phyloP scores from a whole-genome alignment of 2,329 filamentous ascomycete genomes.

The Aspergillus flavus region DNA sequence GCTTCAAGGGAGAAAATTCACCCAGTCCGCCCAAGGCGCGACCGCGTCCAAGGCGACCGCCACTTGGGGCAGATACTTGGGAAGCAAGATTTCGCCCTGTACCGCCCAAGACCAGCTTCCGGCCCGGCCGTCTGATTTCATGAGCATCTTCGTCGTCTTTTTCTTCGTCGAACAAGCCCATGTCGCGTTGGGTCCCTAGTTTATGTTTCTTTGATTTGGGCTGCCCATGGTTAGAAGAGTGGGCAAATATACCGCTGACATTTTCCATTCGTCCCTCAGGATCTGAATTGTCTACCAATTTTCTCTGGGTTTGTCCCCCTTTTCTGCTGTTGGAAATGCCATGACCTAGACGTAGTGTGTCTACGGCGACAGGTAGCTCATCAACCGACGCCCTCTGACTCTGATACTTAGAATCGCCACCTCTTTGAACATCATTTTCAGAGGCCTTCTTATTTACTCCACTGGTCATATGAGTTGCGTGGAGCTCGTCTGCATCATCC shows the following conservation, averaged over 20 bases:
- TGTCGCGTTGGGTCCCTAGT: conserved; percentile 62
- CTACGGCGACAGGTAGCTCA: background rate
- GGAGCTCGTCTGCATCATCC: conserved; percentile 29
- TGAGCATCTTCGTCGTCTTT: conserved; percentile 48
- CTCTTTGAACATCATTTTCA: background rate
- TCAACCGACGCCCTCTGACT: background rate
- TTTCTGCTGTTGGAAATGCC: conserved; percentile 1
- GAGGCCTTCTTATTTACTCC: background rate
- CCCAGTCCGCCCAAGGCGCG: conserved; percentile 52
- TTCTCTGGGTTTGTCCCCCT: conserved; percentile 19
- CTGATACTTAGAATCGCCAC: background rate
- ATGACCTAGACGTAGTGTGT: conserved; percentile 3
- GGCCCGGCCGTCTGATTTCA: conserved; percentile 28
- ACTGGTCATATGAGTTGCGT: conserved; percentile 15
- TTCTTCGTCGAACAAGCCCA: conserved; percentile 71
- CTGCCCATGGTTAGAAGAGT: conserved; percentile 27
- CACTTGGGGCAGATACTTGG: conserved; percentile 9
- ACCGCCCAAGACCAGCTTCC: conserved; percentile 30
- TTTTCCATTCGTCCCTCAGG: conserved; percentile 21
- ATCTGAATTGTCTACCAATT: background rate
- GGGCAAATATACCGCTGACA: conserved; percentile 19
- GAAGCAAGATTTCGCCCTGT: conserved; percentile 17
- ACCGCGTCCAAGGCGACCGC: conserved; percentile 9
- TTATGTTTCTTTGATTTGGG: conserved; percentile 71
- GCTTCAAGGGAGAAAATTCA: conserved; percentile 73